A percentile compares a stretch with the other conserved stretches of the same genome.
Evolutionary conservation across 345 rosid species (phyloP).

Genomic region (Psidium friedrichsthalianum): DNA sequence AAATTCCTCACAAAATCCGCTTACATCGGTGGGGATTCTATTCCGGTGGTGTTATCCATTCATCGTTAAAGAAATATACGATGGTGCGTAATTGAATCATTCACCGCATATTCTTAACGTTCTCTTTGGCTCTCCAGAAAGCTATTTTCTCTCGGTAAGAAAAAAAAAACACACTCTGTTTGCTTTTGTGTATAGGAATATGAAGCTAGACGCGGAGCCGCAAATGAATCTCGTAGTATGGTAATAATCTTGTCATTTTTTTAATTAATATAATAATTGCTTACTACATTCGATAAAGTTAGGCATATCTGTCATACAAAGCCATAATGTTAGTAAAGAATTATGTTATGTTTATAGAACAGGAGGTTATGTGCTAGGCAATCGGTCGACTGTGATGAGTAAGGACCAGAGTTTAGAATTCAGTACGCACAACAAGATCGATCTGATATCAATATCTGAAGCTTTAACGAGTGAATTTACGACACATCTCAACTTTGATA

Average conservation of each 20-base stretch:
- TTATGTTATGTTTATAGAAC: not conserved
- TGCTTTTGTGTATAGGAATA: not conserved
- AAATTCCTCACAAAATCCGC: constrained; percentile 11
- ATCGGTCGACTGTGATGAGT: constrained; percentile 14
- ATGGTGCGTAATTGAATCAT: constrained; percentile 7
- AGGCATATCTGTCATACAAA: not conserved
- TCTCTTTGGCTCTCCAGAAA: not conserved
- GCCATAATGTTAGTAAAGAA: not conserved
- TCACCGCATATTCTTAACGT: not conserved
- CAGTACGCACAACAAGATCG: constrained; percentile 33
- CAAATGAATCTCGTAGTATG: not conserved
- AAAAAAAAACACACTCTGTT: not conserved
- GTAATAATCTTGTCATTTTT: not conserved
- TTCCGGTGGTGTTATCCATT: constrained; percentile 10
- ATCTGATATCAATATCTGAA: constrained; percentile 50
- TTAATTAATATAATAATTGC: not conserved
- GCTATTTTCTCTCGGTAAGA: not conserved
- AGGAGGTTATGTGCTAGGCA: constrained; percentile 49
- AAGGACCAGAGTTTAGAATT: constrained; percentile 20
- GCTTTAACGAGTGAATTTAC: constrained; percentile 26
- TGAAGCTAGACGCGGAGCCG: not conserved
- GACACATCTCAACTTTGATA: not conserved
- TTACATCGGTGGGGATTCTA: constrained; percentile 24
- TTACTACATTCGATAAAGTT: not conserved
- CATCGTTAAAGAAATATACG: constrained; percentile 3